Conservation (phyloP, 768 basidiomycete genomes). For the Russula olivacea region DNA sequence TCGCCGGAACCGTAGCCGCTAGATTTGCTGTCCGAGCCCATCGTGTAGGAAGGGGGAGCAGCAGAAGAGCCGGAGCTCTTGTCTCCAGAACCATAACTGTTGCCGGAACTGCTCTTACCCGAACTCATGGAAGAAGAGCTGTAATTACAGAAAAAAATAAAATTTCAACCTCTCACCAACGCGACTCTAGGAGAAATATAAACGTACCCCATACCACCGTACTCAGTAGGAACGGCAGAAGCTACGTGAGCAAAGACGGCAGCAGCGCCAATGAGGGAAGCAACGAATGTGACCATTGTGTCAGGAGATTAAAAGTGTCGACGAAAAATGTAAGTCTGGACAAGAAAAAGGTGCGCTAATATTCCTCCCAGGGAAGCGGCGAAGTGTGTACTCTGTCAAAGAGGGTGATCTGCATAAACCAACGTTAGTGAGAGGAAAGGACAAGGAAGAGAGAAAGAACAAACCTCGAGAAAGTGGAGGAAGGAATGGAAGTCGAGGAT, state of each 20-base stretch:
- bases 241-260: conserved; percentile 49
- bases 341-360: conserved; percentile 37
- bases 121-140: conserved; percentile 32
- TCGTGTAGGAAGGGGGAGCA: conserved; percentile 30
- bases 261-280: conserved; percentile 49
- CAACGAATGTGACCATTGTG: conserved; percentile 57
- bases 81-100: not conserved
- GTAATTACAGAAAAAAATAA: not conserved
- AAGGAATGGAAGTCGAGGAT: conserved; percentile 52
- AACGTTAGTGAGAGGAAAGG: conserved; percentile 3
- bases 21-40: conserved; percentile 19
- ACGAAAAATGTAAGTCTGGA: conserved; percentile 41
- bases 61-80: not conserved
- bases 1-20: not conserved
- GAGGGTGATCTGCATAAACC: conserved; percentile 49
- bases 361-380: conserved; percentile 55
- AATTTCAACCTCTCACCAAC: not conserved
- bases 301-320: conserved; percentile 35
- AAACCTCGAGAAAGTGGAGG: conserved; percentile 39
- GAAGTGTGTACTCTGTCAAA: conserved; percentile 60
- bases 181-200: too few relatives aligned
- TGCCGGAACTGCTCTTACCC: not conserved
- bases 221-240: conserved; percentile 44
- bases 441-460: not conserved
- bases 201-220: conserved; percentile 15